A percentile compares a stretch with the other conserved stretches of the same genome.
Conservation (phyloP, 768 basidiomycete genomes). For the Suillus bovinus region DNA sequence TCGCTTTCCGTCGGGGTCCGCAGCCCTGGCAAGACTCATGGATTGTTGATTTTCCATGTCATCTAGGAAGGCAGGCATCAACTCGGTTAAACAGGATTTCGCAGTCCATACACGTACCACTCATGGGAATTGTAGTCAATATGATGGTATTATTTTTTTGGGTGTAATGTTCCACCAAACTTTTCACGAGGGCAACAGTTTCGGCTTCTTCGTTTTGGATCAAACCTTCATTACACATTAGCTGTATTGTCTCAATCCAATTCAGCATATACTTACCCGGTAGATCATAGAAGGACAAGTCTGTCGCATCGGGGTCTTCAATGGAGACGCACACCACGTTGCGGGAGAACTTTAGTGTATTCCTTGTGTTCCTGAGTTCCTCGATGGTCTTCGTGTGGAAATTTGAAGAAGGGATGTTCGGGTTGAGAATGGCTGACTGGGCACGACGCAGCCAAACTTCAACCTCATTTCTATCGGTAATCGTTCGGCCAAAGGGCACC, state of each 20-base stretch:
- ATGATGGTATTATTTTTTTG: constrained; percentile 49
- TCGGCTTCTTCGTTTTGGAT: constrained; percentile 50
- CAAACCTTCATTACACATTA: constrained; percentile 36
- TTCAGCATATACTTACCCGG: constrained; percentile 30
- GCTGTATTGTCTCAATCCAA: not conserved
- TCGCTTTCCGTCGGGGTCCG: constrained; percentile 46
- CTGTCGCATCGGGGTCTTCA: constrained; percentile 38
- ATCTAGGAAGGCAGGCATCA: constrained; percentile 32
- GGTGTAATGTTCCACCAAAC: constrained; percentile 51
- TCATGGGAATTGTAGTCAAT: constrained; percentile 54
- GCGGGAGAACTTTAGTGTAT: constrained; percentile 34
- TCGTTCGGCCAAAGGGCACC: constrained; percentile 41
- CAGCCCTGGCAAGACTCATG: constrained; percentile 44
- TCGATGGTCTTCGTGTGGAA: constrained; percentile 22
- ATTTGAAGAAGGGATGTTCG: constrained; percentile 29
- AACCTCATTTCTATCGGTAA: constrained; percentile 44
- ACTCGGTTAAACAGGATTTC: not conserved
- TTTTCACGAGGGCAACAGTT: constrained; percentile 44
- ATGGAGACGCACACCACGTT: constrained; percentile 45
- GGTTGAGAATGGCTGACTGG: constrained; percentile 57
- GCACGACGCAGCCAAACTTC: constrained; percentile 59
- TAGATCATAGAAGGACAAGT: constrained; percentile 41
- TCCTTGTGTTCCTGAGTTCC: constrained; percentile 13
- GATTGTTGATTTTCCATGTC: constrained; percentile 64
- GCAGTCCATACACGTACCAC: constrained; percentile 33